Evolutionary conservation across 306 rosid species (phyloP), one percentile per base, ranked within the genome.

Genomic region (Malus domestica): DNA sequence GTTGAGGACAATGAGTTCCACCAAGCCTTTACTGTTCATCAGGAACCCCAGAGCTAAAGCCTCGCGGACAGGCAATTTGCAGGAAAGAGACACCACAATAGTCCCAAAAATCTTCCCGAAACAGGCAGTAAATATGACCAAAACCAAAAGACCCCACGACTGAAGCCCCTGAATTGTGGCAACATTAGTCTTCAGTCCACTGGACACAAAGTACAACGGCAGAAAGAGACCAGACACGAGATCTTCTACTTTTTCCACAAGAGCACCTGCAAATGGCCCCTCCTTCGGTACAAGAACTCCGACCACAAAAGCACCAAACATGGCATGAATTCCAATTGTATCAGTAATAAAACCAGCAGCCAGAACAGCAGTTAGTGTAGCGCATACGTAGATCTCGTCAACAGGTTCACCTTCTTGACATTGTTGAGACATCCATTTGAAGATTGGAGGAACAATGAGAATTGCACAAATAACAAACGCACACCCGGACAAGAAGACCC

Each of bases 231-330:
- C 94, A 5, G 97, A 91, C 5, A 90, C 93, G 61, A 93, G 97
- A 82, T 91, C 98, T 87, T 93, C 98, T 58, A 90, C 92, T 89
- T 93, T 93, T 83, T 90, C 98, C 68, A 91, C 98, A 19, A 93
- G 86, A 45, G 93, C 90, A 12, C 84, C 67, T 5, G 91, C 86
- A 78, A 91, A 89, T 22, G 96, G 88, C 30, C 96, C 97, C 29
- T 90, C 97, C 67, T 88, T 93, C 2, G 98, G 98, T 44, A 93
- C 67, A 75, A 93, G 80, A 76, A 93, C 72, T 61, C 98, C 98
- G 61, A 91, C 69, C 54, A 93, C 96, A 46, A 93, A 93, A 0
- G 94, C 91, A 13, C 98, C 98, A 61, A 93, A 93, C 74, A 93
- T 82, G 66, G 98, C 93, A 85, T 91, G 98, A 73, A 91, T 93